phyloP scores from a whole-genome alignment of 768 basidiomycete genomes.

The Calocybe indica region DNA sequence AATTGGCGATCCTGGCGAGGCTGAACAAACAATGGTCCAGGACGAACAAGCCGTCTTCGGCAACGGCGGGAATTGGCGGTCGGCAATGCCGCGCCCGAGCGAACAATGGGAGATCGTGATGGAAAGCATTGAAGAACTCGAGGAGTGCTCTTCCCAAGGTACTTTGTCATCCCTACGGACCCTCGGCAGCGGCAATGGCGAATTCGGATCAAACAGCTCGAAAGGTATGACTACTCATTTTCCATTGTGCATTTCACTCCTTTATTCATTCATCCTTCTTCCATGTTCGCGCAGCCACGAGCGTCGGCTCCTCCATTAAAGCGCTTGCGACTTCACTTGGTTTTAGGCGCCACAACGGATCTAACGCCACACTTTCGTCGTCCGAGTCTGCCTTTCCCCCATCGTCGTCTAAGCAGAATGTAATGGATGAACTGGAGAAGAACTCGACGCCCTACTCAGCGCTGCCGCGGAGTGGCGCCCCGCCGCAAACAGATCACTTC shows the following conservation, averaged over 20 bases:
- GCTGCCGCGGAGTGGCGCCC: constrained; percentile 24
- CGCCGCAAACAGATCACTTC: constrained; percentile 45
- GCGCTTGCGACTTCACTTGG: constrained; percentile 73
- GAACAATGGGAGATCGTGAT: constrained; percentile 87
- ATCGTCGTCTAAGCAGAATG: constrained; percentile 17
- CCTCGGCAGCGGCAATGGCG: constrained; percentile 34
- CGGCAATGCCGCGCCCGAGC: constrained; percentile 50
- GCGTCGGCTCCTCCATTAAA: constrained; percentile 66
- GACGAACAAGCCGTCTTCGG: constrained; percentile 15
- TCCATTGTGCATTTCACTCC: constrained; percentile 3
- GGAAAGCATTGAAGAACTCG: constrained; percentile 70
- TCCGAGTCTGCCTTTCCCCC: constrained; percentile 9
- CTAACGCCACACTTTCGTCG: constrained; percentile 16
- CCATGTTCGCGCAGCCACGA: constrained; percentile 36
- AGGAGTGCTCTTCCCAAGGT: constrained; percentile 40
- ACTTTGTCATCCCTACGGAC: constrained; percentile 45
- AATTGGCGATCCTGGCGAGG: constrained; percentile 12
- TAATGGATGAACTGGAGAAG: constrained; percentile 27
- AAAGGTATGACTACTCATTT: constrained; percentile 39
- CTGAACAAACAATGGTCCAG: constrained; percentile 15
- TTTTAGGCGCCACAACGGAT: constrained; percentile 47
- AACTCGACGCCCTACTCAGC: constrained; percentile 38
- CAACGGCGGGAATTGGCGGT: constrained; percentile 6
- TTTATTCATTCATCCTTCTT: constrained; percentile 9
- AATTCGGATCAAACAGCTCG: constrained; percentile 67